Evolutionary conservation across 2,329 filamentous ascomycete species (phyloP).

Genomic region (Penicillium olsonii): DNA sequence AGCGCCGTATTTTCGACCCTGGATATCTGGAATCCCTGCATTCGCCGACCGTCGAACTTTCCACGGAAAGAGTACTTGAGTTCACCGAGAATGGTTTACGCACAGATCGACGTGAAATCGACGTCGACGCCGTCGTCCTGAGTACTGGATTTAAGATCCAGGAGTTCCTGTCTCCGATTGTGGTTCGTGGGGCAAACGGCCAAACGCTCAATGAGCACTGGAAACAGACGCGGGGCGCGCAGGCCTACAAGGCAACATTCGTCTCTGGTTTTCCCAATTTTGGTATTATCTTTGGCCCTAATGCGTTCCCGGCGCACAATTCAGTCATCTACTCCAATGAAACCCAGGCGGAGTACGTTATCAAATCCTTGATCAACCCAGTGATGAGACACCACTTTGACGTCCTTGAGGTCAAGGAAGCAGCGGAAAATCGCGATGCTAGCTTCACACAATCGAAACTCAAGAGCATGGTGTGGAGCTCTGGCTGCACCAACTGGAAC

Average conservation of each 20-base stretch:
- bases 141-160: conserved; percentile 30
- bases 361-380: conserved; percentile 31
- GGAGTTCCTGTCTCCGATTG: conserved; percentile 24
- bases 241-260: conserved; percentile 31
- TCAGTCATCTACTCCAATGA: conserved; percentile 35
- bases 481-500: conserved; percentile 4
- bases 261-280: conserved; percentile 33
- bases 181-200: conserved; percentile 27
- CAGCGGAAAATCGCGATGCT: not conserved
- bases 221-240: conserved; percentile 27
- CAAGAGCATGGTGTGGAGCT: not conserved
- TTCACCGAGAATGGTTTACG: conserved; percentile 17
- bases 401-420: not conserved
- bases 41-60: conserved; percentile 53
- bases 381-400: conserved; percentile 31
- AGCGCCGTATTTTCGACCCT: conserved; percentile 58
- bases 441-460: not conserved
- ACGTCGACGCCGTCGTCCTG: conserved; percentile 28
- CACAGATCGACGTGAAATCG: conserved; percentile 13
- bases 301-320: conserved; percentile 33
- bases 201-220: conserved; percentile 25
- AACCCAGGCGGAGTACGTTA: conserved; percentile 32
- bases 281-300: conserved; percentile 26
- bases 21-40: conserved; percentile 56
- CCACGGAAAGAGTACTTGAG: conserved; percentile 40